Evolutionary conservation across 306 rosid genomes (phyloP), one percentile per base, ranked within the genome.

Genomic region (Pachyrhizus erosus): DNA sequence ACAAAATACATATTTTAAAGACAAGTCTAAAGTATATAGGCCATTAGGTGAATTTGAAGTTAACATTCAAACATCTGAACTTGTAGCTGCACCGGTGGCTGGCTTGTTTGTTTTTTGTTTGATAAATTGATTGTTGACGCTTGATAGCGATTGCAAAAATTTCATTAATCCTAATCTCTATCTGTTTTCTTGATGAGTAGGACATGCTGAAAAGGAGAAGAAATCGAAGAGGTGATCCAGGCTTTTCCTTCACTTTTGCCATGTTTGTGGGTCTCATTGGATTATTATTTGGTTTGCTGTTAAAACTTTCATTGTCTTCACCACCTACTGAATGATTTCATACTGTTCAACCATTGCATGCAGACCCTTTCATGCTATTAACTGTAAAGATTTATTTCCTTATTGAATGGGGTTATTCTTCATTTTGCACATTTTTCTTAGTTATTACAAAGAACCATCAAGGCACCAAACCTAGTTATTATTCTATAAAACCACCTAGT

Each of bases 251-350:
- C 67, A 60, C 82, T 17, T 91, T 91, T 64, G 89, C 94, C 39
- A 76, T 92, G 31, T 82, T 91, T 23, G 96, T 89, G 87, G 98
- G 92, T 43, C 33, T 91, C 8, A 88, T 94, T 39, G 97, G 97
- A 33, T 60, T 91, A 69, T 82, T 91, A 92, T 87, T 86, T 61
- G 96, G 98, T 83, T 91, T 92, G 55, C 93, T 94, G 76, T 84
- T 92, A 86, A 94, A 87, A 65, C 93, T 94, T 52, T 71, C 91
- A 14, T 82, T 84, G 75, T 88, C 97, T 75, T 88, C 88, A 66
- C 91, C 97, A 26, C 55, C 94, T 23, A 82, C 88, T 12, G 83
- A 84, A 88, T 87, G 89, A 87, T 33, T 75, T 61, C 72, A 65
- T 34, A 31, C 49, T 29, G 23, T 43, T 77, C 60, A 58, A 71